Conservation (phyloP, 164 flowering plant species). For the Buxus sempervirens region DNA sequence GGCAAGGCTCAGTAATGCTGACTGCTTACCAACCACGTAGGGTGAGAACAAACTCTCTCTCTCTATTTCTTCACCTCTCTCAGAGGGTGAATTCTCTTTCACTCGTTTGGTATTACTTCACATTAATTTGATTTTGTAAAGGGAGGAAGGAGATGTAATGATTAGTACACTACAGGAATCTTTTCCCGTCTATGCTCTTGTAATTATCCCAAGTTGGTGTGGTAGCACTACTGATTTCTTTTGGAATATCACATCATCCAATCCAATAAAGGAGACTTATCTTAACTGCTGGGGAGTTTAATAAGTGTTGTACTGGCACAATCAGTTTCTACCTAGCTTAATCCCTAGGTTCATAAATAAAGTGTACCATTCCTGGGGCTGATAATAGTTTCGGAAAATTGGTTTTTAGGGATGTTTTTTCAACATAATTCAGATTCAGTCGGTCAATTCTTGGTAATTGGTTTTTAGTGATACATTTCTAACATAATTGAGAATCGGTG, state of each 20-base stretch:
- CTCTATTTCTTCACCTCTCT: background rate
- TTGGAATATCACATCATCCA: too few species aligned
- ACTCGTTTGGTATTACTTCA: conserved; percentile 35
- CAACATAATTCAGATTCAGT: too few species aligned
- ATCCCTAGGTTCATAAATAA: too few species aligned
- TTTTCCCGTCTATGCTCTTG: conserved; percentile 36
- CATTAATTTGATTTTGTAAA: conserved; percentile 29
- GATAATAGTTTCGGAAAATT: too few species aligned
- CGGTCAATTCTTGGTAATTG: too few species aligned
- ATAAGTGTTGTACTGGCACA: background rate
- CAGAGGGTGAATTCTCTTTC: conserved; percentile 22
- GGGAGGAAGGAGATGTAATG: conserved; percentile 33
- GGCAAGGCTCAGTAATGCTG: conserved; percentile 35
- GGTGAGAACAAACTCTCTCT: conserved; percentile 2
- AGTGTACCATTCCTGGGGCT: too few species aligned
- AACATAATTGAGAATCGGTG: too few species aligned
- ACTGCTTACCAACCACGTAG: conserved; percentile 45
- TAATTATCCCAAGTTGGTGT: too few species aligned
- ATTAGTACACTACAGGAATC: conserved; percentile 37
- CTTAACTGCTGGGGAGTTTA: background rate
- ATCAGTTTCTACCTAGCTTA: too few species aligned
- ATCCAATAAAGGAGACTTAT: background rate
- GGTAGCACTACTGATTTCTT: too few species aligned
- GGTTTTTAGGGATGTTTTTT: too few species aligned
- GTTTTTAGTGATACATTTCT: too few species aligned